Evolutionary conservation across 768 basidiomycete species (phyloP), one percentile per base, ranked within the genome.

Genomic region (Russula sp.): DNA sequence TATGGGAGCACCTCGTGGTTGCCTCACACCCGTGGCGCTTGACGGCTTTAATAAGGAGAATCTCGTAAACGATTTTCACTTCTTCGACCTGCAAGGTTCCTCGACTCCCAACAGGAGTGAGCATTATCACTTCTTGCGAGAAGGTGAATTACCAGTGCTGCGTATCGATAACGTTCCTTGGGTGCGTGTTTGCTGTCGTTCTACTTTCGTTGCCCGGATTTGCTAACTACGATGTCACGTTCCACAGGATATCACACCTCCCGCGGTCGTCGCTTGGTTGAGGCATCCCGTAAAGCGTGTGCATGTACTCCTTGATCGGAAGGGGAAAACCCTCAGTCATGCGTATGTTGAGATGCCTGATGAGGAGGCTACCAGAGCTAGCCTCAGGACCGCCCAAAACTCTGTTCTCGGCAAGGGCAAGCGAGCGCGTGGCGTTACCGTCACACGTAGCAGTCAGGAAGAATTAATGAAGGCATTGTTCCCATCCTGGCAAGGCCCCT

Each of bases 131-230:
- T 18, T n/a, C 18, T 39, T 53, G 48, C 55, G 46, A 20, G 59
- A 52, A 22, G 69, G 68, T 47, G 80, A 83, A 39, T 75, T 79
- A 29, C 77, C 85, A 35, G 90, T 93, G 13, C 78, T 93, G 47
- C 78, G 91, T 29, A 88, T 93, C 66, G 91, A 93, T 70, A 93
- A 93, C 68, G 89, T 93, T 57, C 91, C 91, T 53, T 93, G 90
- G 90, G 89, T 90, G 68, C 46, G 82, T 74, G 49, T 39, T 50
- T 48, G 8, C 25, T 50, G 9, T 53, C 45, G 56, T 54, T 36
- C 25, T 35, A 2, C 52, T 36, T 56, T 38, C 54, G 13, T 18
- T 25, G 39, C 32, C 38, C 13, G 14, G 58, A 45, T 53, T 49
- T 59, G 46, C 48, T 56, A 25, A 63, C 42, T 38, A 49, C 42